Evolutionary conservation across 331 rosid genomes (phyloP), one percentile per base, ranked within the genome.

Genomic region (Cydonia oblonga): DNA sequence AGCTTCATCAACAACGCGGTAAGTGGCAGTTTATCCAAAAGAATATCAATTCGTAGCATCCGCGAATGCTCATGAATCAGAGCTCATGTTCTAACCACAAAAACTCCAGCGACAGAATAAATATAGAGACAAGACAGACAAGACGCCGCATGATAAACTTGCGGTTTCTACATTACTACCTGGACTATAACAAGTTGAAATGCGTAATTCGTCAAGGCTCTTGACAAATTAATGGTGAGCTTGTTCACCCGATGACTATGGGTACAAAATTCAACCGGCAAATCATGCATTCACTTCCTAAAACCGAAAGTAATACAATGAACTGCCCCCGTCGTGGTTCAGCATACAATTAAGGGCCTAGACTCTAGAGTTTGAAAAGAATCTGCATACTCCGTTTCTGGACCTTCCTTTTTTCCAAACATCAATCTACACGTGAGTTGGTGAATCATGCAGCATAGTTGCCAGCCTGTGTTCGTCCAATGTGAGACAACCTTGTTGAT

Each of bases 401-500:
- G 59, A 25, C 67, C 72, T 65, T 65, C 76, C 75, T 69, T 53
- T 69, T 53, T 24, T 13, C 54, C 30, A 62, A 73, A 54, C 64
- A 79, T 35, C 18, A 57, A 38, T 38, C 44, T 40, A 53, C 66
- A 25, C 61, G 14, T 1, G 23, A 35, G 64, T 69, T 64, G 75
- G 74, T 44, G 74, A 80, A 75, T 78, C 76, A 78, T 58, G 78
- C 49, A 25, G 75, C 84, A 78, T 82, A 86, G 72, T 75, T 88
- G 72, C 85, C 82, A 69, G 74, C 75, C 54, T 81, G 92, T 30
- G 84, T 72, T 6, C 92, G 90, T 62, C 98, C 98, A 24, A 89
- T 59, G 72, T 88, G 89, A 66, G 97, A 88, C 79, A 89, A 69
- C 79, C 98, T 87, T 51, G 96, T 89, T 26, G 95, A 80, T 73